Percentiles rank a stretch among this genome's conserved stretches.
phyloP scores from a whole-genome alignment of 495 filamentous ascomycete genomes.

The Lasiosphaeria hispida region DNA sequence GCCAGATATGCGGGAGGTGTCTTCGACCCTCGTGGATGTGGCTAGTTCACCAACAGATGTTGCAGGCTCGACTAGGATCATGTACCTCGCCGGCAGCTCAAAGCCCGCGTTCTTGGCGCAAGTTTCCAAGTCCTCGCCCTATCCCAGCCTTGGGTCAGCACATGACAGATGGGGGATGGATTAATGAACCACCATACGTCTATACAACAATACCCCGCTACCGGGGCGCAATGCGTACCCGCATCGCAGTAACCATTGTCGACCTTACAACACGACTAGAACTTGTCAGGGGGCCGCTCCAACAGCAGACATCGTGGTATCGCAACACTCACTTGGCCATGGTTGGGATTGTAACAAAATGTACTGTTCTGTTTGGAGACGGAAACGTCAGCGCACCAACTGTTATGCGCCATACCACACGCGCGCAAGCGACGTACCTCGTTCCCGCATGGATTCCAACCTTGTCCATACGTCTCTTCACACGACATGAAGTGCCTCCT shows the following conservation, averaged over 20 bases:
- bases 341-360: conserved; percentile 36
- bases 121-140: conserved; percentile 37
- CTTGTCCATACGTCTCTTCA: conserved; percentile 36
- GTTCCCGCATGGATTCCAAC: conserved; percentile 34
- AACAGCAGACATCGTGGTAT: not conserved
- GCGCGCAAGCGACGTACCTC: conserved; percentile 11
- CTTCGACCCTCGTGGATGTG: not conserved
- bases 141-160: conserved; percentile 8
- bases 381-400: not conserved
- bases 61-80: not conserved
- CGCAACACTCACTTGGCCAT: conserved; percentile 31
- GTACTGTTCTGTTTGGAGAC: conserved; percentile 19
- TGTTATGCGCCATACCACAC: not conserved
- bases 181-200: conserved; percentile 38
- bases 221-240: conserved; percentile 41
- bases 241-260: conserved; percentile 38
- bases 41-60: not conserved
- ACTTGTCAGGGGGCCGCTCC: conserved; percentile 8
- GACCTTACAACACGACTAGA: conserved; percentile 38
- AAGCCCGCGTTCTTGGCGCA: conserved; percentile 41
- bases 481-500: conserved; percentile 29
- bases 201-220: conserved; percentile 42
- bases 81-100: conserved; percentile 16
- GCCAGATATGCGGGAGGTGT: too few species aligned
- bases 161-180: not conserved